Base-by-base conservation (phyloP, 176 grass and related monocot species). In the Alopecurus myosuroides region DNA sequence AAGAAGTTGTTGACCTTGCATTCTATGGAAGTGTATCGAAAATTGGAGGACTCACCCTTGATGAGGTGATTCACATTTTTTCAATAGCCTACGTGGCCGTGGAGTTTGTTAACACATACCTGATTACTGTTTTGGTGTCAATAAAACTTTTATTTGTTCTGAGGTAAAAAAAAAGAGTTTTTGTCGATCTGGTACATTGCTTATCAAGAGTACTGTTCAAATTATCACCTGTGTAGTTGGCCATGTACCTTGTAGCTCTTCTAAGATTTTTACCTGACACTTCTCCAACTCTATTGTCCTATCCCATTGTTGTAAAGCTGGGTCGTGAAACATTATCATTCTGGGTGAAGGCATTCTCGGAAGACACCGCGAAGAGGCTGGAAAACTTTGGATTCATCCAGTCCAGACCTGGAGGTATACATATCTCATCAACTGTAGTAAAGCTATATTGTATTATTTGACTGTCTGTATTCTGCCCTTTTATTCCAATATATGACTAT, bases 1-100 rank as follows among this genome's bases (percentile, higher is more conserved):
- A 92, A 92, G 97, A 99, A 79, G 79, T 99, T 46, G 97, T 99
- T 31, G 92, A 97, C 91, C 84, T 97, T 82, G 94, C 97, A 51
- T 99, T 99, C 80, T 91, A 92, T 89, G 97, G 97, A 89, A 99
- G 97, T 91, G 97, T 99, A 45, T 97, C 97, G 11, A 96, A 99
- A 84, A 96, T 99, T 83, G 97, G 97, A 77, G 97, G 97, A 48
- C 90, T 99, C 64, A 94, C 91, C 53, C 91, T 99, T 82, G 88
- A 99, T 84, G 97, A 99, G 97, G 97, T 99, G 91, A 89, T 77
- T 81, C 25, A 67, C 11, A 39, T 57, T 31, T 71, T 77, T 80
- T 65, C 40, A 42, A 28, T 31, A 46, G 61, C 4, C 26, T 50
- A 63, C 48, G 40, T 76, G 49, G 34, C 29, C n/a, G 26, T 74